Percentiles rank a stretch among this genome's conserved stretches.
Conservation (phyloP, 768 basidiomycete species). For the Fistulinella prunicolor region DNA sequence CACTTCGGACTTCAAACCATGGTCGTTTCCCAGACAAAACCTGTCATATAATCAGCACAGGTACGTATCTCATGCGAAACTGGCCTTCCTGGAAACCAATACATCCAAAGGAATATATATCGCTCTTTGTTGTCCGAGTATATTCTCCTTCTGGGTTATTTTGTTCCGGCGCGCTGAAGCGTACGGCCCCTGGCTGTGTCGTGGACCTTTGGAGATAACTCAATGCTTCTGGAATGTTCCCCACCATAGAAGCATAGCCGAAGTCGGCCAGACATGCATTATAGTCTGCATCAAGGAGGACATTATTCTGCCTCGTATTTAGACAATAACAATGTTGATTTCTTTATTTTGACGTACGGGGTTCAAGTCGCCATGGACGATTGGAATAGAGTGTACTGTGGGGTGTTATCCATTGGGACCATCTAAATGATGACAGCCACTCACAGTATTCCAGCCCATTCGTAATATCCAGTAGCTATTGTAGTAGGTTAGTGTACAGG, state of each 20-base stretch:
- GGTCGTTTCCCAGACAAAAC: not conserved
- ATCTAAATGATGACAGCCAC: not conserved
- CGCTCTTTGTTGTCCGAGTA: constrained; percentile 4
- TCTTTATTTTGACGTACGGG: not conserved
- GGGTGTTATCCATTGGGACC: not conserved
- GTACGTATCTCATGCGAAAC: not conserved
- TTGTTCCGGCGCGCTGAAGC: constrained; percentile 41
- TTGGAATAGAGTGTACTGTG: not conserved
- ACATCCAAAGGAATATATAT: constrained; percentile 23
- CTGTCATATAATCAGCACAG: not conserved
- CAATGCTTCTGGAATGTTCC: not conserved
- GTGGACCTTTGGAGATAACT: not conserved
- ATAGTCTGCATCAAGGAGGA: not conserved
- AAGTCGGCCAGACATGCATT: not conserved
- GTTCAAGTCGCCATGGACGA: constrained; percentile 16
- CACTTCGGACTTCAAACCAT: not conserved
- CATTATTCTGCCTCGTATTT: constrained; percentile 2
- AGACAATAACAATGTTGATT: not conserved
- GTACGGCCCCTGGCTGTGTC: constrained; percentile 22
- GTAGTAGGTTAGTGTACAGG: constrained; percentile 17
- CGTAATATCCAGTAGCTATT: constrained; percentile 12
- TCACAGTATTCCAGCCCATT: constrained; percentile 11
- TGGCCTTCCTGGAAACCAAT: constrained; percentile 22
- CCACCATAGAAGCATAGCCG: not conserved
- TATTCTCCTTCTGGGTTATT: constrained; percentile 19